Conservation (phyloP, 495 filamentous ascomycete genomes). For the Monascus purpureus region DNA sequence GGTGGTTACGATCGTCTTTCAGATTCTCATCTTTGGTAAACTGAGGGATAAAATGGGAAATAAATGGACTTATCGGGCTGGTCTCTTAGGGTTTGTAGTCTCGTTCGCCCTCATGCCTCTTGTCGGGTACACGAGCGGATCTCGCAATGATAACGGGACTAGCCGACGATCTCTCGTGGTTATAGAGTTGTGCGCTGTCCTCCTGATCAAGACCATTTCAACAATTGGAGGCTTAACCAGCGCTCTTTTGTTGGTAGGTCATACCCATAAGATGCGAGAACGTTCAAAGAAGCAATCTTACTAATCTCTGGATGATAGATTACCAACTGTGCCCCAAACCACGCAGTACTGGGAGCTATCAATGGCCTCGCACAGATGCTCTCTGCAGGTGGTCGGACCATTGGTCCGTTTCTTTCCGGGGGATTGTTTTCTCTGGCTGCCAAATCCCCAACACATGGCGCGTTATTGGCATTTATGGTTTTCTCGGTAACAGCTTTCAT, state of each 20-base stretch:
- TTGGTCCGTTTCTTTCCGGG: constrained; percentile 80
- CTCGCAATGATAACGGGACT: constrained; percentile 20
- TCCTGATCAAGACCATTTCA: constrained; percentile 79
- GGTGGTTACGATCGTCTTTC: constrained; percentile 72
- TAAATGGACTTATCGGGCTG: constrained; percentile 61
- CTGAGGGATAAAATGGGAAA: constrained; percentile 77
- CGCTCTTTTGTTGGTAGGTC: constrained; percentile 69
- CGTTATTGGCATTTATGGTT: constrained; percentile 66
- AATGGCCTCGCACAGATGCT: constrained; percentile 93
- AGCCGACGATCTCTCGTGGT: constrained; percentile 49
- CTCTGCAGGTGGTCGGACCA: constrained; percentile 76
- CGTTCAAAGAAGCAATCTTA: neutral
- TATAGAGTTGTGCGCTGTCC: constrained; percentile 57
- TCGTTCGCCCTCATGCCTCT: constrained; percentile 83
- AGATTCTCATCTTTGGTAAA: constrained; percentile 67
- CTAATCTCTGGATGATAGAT: constrained; percentile 39
- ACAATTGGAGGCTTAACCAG: constrained; percentile 81
- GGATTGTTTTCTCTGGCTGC: constrained; percentile 64
- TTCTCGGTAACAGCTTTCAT: constrained; percentile 67
- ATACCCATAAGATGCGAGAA: no score
- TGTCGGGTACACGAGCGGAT: constrained; percentile 57
- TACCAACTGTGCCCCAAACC: constrained; percentile 80
- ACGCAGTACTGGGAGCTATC: constrained; percentile 74
- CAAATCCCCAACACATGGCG: constrained; percentile 61
- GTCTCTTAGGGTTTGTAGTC: constrained; percentile 68